Evolutionary conservation across 1,139 yeast genomes (phyloP).

Genomic region (Casaregolazyma suthepensis): DNA sequence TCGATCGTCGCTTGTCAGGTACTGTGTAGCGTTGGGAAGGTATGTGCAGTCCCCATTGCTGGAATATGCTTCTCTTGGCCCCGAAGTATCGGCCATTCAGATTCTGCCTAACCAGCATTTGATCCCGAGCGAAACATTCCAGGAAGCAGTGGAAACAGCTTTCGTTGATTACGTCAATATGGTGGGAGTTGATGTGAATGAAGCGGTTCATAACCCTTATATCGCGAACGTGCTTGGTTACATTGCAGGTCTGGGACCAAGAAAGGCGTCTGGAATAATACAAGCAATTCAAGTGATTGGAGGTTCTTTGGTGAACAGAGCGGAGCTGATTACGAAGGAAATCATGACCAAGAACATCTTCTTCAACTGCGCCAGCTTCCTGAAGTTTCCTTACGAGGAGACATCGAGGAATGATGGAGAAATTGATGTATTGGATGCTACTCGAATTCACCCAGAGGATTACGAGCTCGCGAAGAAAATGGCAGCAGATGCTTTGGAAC

Average conservation of each 20-base stretch:
- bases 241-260: conserved; percentile 89
- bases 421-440: conserved; percentile 82
- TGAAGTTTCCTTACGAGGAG: conserved; percentile 68
- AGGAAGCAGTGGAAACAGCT: conserved; percentile 67
- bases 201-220: conserved; percentile 72
- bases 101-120: conserved; percentile 73
- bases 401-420: conserved; percentile 47
- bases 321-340: conserved; percentile 73
- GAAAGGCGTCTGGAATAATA: conserved; percentile 83
- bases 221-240: conserved; percentile 66
- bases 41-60: conserved; percentile 85
- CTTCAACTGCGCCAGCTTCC: conserved; percentile 86
- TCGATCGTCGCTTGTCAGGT: conserved; percentile 73
- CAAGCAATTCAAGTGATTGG: conserved; percentile 77
- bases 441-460: conserved; percentile 97
- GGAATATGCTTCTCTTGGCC: conserved; percentile 79
- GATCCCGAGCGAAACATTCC: conserved; percentile 57
- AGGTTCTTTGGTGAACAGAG: conserved; percentile 60
- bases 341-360: conserved; percentile 76
- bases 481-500: conserved; percentile 96
- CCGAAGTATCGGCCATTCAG: conserved; percentile 62
- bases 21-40: conserved; percentile 84
- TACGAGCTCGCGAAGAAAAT: conserved; percentile 91
- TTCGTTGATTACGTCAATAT: conserved; percentile 86
- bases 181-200: conserved; percentile 91